Conservation (phyloP, 345 rosid genomes). For the Eucalyptus lansdowneana region DNA sequence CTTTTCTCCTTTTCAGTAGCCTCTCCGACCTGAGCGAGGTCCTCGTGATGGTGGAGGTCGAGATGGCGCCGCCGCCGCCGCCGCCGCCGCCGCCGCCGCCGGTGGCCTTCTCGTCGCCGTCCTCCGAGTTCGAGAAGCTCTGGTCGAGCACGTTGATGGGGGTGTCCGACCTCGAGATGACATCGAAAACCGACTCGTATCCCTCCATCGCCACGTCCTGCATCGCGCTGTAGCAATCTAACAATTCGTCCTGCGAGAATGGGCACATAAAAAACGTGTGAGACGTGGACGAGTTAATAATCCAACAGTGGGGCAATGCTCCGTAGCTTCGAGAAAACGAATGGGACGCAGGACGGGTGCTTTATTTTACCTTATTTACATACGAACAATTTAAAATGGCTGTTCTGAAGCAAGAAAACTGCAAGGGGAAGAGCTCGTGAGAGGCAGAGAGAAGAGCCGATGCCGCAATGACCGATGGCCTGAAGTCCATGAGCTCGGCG, state of each 20-base stretch:
- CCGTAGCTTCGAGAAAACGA: not conserved
- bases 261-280: not conserved
- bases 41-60: constrained; percentile 18
- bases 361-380: constrained; percentile 21
- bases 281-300: not conserved
- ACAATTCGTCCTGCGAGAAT: constrained; percentile 25
- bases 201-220: constrained; percentile 19
- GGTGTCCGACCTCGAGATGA: constrained; percentile 24
- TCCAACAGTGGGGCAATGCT: not conserved
- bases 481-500: constrained; percentile 35
- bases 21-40: not conserved
- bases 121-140: not conserved
- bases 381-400: constrained; percentile 21
- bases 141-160: constrained; percentile 33
- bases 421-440: constrained; percentile 41
- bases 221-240: constrained; percentile 18
- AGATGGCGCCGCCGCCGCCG: not conserved
- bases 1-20: not conserved
- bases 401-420: constrained; percentile 15
- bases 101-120: not conserved
- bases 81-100: not conserved
- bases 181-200: constrained; percentile 9
- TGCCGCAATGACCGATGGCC: constrained; percentile 53
- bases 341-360: not conserved
- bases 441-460: constrained; percentile 43